These are phyloP conservation scores for Coemansia reversa DNA, from an alignment of 192 early-diverging fungal genomes.

Conservation along the genomic window DNA sequence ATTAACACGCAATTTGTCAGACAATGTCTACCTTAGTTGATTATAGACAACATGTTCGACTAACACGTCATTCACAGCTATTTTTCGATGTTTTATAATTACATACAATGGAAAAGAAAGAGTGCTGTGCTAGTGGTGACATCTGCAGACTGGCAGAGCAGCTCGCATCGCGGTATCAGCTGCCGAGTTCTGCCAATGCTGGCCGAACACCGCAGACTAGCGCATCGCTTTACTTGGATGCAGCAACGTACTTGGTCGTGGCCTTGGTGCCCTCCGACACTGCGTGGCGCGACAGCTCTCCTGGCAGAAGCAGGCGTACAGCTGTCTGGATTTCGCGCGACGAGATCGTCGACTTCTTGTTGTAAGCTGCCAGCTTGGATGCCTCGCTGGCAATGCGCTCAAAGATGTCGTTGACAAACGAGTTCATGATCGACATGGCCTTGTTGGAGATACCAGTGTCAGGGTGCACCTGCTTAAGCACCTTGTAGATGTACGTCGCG, in stretches of 20 bases:
- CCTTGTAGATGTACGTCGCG: conserved; percentile 96
- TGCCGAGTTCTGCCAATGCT: neutral
- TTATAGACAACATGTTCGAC: too few relatives aligned
- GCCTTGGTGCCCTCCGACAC: conserved; percentile 98
- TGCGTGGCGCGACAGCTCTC: too few relatives aligned
- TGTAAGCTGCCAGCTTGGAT: conserved; percentile 85
- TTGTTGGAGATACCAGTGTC: conserved; percentile 97
- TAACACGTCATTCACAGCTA: neutral
- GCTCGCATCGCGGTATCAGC: neutral
- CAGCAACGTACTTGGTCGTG: conserved; percentile 88
- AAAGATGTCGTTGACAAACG: conserved; percentile 97
- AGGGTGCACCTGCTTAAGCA: conserved; percentile 96
- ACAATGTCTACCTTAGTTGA: too few relatives aligned
- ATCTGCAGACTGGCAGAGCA: conserved; percentile 4
- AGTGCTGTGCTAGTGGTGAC: conserved; percentile 1
- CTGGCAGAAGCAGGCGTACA: conserved; percentile 77
- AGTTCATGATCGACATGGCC: conserved; percentile 97
- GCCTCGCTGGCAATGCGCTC: conserved; percentile 88
- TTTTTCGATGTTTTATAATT: conserved; percentile 23
- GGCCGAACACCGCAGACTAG: too few relatives aligned
- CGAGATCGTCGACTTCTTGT: conserved; percentile 94
- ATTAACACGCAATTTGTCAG: too few relatives aligned
- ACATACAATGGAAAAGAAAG: conserved; percentile 11
- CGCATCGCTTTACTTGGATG: conserved; percentile 28
- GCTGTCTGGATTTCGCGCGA: conserved; percentile 89